A percentile compares a stretch with the other conserved stretches of the same genome.
These are phyloP conservation scores for Syncephalastrum monosporum DNA, from an alignment of 371 early-diverging fungal species.

Conservation along the genomic window DNA sequence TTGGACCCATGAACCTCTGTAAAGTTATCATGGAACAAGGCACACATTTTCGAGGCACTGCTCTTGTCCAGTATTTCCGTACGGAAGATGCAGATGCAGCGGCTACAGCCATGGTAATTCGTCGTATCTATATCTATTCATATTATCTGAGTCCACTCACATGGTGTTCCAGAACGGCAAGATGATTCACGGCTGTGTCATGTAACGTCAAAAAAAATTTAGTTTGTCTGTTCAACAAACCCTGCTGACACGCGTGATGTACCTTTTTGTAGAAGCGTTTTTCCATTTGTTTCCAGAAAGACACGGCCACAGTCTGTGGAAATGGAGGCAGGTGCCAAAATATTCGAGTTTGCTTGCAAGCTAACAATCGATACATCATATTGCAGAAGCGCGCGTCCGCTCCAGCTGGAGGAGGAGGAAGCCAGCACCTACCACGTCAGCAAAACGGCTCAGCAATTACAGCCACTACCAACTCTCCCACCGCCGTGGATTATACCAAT, in stretches of 20 bases:
- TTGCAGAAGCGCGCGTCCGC: neutral
- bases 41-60: conserved; percentile 33
- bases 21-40: conserved; percentile 38
- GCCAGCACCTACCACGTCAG: neutral
- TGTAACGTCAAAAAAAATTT: conserved; percentile 30
- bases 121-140: neutral
- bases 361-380: neutral
- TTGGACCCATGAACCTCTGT: conserved; percentile 47
- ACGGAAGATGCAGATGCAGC: conserved; percentile 37
- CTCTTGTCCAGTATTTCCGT: conserved; percentile 47
- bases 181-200: conserved; percentile 25
- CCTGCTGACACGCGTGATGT: neutral
- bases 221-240: neutral
- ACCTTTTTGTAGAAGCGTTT: conserved; percentile 11
- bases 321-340: conserved; percentile 2
- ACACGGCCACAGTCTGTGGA: conserved; percentile 13
- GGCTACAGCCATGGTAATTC: conserved; percentile 33
- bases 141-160: neutral
- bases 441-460: neutral
- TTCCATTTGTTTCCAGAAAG: conserved; percentile 19
- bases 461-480: neutral
- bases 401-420: conserved; percentile 1
- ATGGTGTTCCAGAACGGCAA: conserved; percentile 28
- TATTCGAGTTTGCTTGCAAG: neutral
- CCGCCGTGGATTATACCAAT: conserved; percentile 38